Evolutionary conservation across 495 filamentous ascomycete species (phyloP).

Genomic region (Aspergillus funiculosus): DNA sequence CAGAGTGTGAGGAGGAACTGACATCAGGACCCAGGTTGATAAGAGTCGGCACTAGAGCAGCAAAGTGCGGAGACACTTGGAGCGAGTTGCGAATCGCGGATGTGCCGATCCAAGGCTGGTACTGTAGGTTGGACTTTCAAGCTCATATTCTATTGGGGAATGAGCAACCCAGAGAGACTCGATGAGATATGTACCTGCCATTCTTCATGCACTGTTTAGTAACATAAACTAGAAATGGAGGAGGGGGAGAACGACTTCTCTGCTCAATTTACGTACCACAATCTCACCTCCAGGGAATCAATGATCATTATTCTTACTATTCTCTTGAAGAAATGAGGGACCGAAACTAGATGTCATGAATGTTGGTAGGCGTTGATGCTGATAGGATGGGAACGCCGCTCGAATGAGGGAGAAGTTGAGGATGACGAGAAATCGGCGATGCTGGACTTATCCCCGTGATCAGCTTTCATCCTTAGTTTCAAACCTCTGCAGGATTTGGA

Average conservation of each 20-base stretch:
- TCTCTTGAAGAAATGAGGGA: no score
- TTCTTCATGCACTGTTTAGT: constrained; percentile 17
- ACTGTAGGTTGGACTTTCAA: constrained; percentile 16
- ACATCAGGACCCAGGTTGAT: constrained; percentile 23
- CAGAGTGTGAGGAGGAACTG: constrained; percentile 23
- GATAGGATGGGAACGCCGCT: constrained; percentile 15
- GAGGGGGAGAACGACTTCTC: background rate
- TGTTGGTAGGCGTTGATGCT: background rate
- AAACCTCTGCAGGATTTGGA: no score
- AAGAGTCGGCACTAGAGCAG: constrained; percentile 22
- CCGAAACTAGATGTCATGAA: background rate
- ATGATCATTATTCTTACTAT: no score
- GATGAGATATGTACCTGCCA: constrained; percentile 9
- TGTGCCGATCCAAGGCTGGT: constrained; percentile 18
- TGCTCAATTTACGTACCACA: no score
- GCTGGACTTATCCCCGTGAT: constrained; percentile 11
- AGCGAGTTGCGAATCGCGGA: constrained; percentile 20
- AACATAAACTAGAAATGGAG: constrained; percentile 8
- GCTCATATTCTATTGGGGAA: constrained; percentile 12
- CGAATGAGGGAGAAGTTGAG: constrained; percentile 4
- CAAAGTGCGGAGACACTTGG: constrained; percentile 24
- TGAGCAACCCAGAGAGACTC: constrained; percentile 6
- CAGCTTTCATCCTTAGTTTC: constrained; percentile 1
- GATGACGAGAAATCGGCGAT: constrained; percentile 6
- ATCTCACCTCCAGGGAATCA: no score